phyloP scores from a whole-genome alignment of 2,329 filamentous ascomycete species.

The Cladosporium colombiae region DNA sequence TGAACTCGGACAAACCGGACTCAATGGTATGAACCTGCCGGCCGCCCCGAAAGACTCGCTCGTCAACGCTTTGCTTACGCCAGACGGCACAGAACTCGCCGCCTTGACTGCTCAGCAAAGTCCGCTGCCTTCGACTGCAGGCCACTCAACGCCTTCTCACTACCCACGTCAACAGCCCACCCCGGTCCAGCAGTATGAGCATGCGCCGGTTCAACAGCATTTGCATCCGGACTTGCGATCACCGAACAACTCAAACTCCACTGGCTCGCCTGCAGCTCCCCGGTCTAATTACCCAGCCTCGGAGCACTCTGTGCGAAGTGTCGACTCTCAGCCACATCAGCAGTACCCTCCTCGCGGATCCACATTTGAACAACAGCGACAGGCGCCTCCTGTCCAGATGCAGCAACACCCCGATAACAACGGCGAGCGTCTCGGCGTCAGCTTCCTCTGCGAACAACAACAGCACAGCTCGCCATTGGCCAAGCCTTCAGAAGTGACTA shows the following conservation, averaged over 20 bases:
- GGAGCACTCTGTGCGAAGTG: conserved; percentile 19
- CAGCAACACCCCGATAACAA: conserved; percentile 23
- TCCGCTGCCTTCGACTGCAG: conserved; percentile 39
- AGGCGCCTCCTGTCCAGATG: conserved; percentile 19
- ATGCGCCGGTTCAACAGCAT: conserved; percentile 27
- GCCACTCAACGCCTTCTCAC: conserved; percentile 5
- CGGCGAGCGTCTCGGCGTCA: conserved; percentile 68
- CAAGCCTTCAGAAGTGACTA: not conserved
- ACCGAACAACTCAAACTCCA: conserved; percentile 7
- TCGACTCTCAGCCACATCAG: conserved; percentile 21
- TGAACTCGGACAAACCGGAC: conserved; percentile 23
- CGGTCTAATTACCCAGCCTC: conserved; percentile 2
- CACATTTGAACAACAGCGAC: conserved; percentile 23
- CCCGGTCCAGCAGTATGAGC: conserved; percentile 19
- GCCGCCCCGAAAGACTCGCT: conserved; percentile 30
- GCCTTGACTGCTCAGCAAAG: conserved; percentile 48
- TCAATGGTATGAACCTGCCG: conserved; percentile 33
- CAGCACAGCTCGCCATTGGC: conserved; percentile 28
- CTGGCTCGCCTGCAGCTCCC: conserved; percentile 9
- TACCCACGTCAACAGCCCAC: conserved; percentile 15
- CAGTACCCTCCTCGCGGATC: conserved; percentile 21
- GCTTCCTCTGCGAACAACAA: conserved; percentile 66
- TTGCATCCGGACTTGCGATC: conserved; percentile 38
- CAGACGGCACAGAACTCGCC: conserved; percentile 45
- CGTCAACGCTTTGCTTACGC: conserved; percentile 32